Percentiles rank a stretch among this genome's conserved stretches.
Evolutionary conservation across 1,284 basidiomycete genomes (phyloP).

Genomic region (Golubevia sp.): DNA sequence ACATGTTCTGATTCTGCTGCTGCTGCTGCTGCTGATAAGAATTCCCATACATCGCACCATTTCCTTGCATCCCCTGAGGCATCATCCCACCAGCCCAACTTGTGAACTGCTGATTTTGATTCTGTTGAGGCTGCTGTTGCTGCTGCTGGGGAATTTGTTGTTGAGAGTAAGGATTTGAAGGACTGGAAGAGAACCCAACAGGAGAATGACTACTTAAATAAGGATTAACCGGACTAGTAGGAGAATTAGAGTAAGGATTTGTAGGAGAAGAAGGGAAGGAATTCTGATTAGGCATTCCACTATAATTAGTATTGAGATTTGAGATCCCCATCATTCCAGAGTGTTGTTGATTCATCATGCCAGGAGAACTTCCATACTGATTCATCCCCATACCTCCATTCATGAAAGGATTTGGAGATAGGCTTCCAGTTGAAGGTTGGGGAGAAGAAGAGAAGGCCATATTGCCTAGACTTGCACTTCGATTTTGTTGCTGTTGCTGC

Average conservation of each 20-base stretch:
- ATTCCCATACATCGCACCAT: no score
- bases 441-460: neutral
- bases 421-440: neutral
- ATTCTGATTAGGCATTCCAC: no score
- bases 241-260: constrained; percentile 4
- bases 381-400: neutral
- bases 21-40: no score
- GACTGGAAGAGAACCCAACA: constrained; percentile 2
- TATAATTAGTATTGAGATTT: constrained; percentile 5
- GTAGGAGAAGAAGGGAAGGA: neutral
- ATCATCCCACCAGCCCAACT: no score
- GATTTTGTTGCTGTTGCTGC: neutral
- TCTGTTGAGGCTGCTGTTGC: constrained; percentile 20
- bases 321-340: constrained; percentile 1
- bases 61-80: no score
- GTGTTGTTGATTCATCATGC: no score
- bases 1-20: no score
- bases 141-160: constrained; percentile 16
- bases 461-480: neutral
- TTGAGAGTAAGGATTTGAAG: constrained; percentile 5
- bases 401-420: neutral
- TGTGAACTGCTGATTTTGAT: constrained; percentile 8
- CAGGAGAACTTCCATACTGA: no score
- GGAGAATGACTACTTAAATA: neutral
- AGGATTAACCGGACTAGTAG: no score